Conservation (phyloP, 2,329 filamentous ascomycete species). For the Sarocladiaceae sp. region DNA sequence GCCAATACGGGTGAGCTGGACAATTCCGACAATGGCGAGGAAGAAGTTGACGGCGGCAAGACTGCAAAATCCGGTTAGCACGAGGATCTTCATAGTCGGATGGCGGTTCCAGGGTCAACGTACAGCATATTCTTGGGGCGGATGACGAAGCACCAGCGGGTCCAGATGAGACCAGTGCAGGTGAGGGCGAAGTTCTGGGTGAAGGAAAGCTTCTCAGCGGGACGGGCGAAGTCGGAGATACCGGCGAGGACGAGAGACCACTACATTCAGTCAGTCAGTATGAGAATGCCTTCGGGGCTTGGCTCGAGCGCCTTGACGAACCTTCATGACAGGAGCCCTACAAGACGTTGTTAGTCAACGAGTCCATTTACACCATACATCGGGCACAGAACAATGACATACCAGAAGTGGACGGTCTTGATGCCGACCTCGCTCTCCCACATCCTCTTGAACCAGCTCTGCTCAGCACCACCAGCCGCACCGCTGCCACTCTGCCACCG, state of each 20-base stretch:
- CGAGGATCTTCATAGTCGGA: not conserved
- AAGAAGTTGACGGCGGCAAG: constrained; percentile 98
- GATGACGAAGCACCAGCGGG: constrained; percentile 97
- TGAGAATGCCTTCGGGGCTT: constrained; percentile 1
- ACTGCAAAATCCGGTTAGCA: constrained; percentile 34
- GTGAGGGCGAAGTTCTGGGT: constrained; percentile 90
- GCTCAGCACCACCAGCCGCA: constrained; percentile 35
- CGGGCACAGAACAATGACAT: constrained; percentile 23
- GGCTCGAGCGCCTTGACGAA: constrained; percentile 22
- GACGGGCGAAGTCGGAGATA: constrained; percentile 85
- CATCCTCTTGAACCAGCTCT: constrained; percentile 69
- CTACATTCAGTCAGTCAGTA: constrained; percentile 39
- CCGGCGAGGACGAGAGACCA: constrained; percentile 93
- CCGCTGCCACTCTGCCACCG: constrained; percentile 59
- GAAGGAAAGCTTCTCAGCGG: constrained; percentile 86
- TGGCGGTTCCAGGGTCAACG: constrained; percentile 23
- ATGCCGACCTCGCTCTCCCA: constrained; percentile 78
- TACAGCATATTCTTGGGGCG: constrained; percentile 88
- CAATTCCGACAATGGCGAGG: constrained; percentile 80
- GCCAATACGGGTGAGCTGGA: constrained; percentile 77
- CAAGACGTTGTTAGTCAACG: constrained; percentile 16
- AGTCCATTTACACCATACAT: not conserved
- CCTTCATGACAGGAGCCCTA: constrained; percentile 91
- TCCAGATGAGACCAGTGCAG: constrained; percentile 94
- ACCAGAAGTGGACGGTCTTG: constrained; percentile 99